phyloP scores from a whole-genome alignment of 371 early-diverging fungal species.

The Mucor mucedo region DNA sequence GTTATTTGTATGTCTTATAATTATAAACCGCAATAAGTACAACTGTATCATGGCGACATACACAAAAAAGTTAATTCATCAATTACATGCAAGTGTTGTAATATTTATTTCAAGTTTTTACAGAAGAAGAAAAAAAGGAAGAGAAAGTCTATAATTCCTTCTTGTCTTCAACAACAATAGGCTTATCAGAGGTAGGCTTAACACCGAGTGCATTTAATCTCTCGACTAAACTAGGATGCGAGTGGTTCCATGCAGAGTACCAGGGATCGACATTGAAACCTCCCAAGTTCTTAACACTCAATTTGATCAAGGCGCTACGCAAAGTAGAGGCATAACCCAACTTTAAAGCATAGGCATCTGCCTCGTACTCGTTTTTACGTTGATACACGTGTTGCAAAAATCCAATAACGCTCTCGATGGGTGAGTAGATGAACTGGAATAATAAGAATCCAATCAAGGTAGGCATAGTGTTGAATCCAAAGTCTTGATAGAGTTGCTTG shows the following conservation, averaged over 20 bases:
- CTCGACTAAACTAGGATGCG: conserved; percentile 95
- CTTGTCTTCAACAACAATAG: conserved; percentile 36
- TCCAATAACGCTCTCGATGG: conserved; percentile 77
- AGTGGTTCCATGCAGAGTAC: conserved; percentile 93
- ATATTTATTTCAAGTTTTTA: too few relatives aligned
- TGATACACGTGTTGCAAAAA: conserved; percentile 85
- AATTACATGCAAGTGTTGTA: too few relatives aligned
- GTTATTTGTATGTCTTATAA: too few relatives aligned
- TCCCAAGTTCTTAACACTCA: conserved; percentile 91
- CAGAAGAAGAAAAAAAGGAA: neutral
- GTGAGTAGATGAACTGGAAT: conserved; percentile 82
- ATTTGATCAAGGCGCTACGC: conserved; percentile 84
- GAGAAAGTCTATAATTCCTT: conserved; percentile 26
- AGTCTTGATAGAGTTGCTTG: conserved; percentile 76
- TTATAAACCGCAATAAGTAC: too few relatives aligned
- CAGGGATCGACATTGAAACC: conserved; percentile 89
- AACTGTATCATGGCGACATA: too few relatives aligned
- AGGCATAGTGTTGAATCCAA: conserved; percentile 83
- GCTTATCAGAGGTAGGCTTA: conserved; percentile 46
- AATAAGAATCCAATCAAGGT: conserved; percentile 87
- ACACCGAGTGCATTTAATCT: conserved; percentile 77
- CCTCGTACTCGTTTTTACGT: conserved; percentile 93
- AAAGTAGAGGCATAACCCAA: conserved; percentile 86
- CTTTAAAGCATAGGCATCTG: conserved; percentile 92
- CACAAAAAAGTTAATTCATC: too few relatives aligned